Percentiles rank a stretch among this genome's conserved stretches.
Evolutionary conservation across 1,139 yeast species (phyloP).

Genomic region (Protomyces inundatus): DNA sequence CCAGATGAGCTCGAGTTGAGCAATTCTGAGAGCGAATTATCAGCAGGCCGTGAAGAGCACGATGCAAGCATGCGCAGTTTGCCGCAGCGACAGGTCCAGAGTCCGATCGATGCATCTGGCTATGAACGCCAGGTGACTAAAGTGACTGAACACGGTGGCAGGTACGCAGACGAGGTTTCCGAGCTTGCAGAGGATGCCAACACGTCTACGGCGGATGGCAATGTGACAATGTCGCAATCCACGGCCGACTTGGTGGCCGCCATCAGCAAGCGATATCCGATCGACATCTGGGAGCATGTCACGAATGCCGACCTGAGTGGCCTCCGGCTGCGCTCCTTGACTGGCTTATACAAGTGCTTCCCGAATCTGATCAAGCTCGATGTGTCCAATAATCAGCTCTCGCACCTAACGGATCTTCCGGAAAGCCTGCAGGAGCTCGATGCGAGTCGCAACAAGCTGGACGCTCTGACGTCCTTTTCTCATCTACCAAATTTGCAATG

Average conservation of each 20-base stretch:
- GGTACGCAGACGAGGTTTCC: background rate
- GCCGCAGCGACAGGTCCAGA: background rate
- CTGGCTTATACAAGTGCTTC: slow-evolving; percentile 39
- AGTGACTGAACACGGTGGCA: background rate
- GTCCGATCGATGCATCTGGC: background rate
- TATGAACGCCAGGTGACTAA: background rate
- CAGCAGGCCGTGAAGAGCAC: background rate
- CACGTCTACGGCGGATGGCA: background rate
- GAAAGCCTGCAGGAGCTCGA: slow-evolving; percentile 35
- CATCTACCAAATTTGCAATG: slow-evolving; percentile 37
- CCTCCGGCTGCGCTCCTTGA: slow-evolving; percentile 37
- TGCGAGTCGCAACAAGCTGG: slow-evolving; percentile 36
- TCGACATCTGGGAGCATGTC: slow-evolving; percentile 39
- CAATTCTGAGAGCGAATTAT: background rate
- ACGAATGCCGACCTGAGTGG: slow-evolving; percentile 37
- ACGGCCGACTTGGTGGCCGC: slow-evolving; percentile 5
- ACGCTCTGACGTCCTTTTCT: slow-evolving; percentile 37
- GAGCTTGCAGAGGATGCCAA: background rate
- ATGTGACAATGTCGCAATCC: slow-evolving; percentile 21
- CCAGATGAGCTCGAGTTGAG: slow-evolving; percentile 13
- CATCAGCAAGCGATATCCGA: slow-evolving; percentile 13
- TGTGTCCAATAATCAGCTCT: slow-evolving; percentile 38
- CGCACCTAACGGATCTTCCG: slow-evolving; percentile 41
- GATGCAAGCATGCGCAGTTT: background rate
- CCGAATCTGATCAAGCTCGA: slow-evolving; percentile 39